Evolutionary conservation across 805 yeast genomes (phyloP), one percentile per base, ranked within the genome.

Genomic region (Tetrapisispora arboricola): DNA sequence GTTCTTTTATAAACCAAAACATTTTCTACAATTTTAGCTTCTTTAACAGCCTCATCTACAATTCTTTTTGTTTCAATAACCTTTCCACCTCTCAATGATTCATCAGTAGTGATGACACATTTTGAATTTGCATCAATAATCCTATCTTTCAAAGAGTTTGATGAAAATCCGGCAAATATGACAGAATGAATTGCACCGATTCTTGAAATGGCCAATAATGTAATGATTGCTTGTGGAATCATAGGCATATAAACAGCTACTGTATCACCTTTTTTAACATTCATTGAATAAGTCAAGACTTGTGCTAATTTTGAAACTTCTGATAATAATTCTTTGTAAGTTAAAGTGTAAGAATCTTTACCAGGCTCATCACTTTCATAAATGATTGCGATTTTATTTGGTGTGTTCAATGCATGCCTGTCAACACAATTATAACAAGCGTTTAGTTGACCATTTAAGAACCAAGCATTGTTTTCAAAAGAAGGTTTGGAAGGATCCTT

Each of bases 201-300:
- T 63, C 94, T 72, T 32, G 76, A 73, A 55, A 83, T 80, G 20
- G 94, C 94, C 63, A 84, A 65, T 68, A 84, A 64, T 21, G 92
- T 76, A 43, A 80, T 67, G 39, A 84, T 64, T 30, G 92, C 88
- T 58, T 82, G 84, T 35, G 88, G 82, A 48, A 78, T 80, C 92
- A 83, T 84, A 53, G 94, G 94, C 67, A 84, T 68, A 60, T 84
- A 84, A 40, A 84, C 83, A 19, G 92, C 92, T 43, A 84, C 90
- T 15, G 87, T 80, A 58, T 84, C 94, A 52, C 92, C 92, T 64
- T 83, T 84, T 45, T 70, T 66, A 43, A 83, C 78, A 38, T 88
- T 88, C 70, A 78, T 66, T 15, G 62, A 55, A 44, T 67, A 64
- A 49, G 70, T 66, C 57, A 84, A 70, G 27, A 78, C 80, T 51